These are phyloP conservation scores for Bombardia bombarda DNA, from an alignment of 495 filamentous ascomycete genomes.

Conservation along the genomic window DNA sequence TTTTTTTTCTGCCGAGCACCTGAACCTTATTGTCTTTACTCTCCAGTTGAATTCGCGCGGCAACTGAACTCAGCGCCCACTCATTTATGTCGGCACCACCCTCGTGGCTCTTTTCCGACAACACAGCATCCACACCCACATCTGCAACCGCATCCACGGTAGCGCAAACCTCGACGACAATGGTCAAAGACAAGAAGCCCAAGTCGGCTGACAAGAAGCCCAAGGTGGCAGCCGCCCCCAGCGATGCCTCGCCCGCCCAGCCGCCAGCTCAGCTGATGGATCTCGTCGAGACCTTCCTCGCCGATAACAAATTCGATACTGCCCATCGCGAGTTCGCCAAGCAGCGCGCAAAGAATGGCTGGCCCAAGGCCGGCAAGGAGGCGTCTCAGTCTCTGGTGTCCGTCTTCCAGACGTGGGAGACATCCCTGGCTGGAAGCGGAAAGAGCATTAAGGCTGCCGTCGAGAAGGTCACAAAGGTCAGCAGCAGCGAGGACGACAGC, in stretches of 20 bases:
- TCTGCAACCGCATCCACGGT: slow-evolving; percentile 1
- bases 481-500: slow-evolving; percentile 21
- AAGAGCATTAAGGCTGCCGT: slow-evolving; percentile 26
- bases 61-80: background rate
- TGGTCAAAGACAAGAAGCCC: slow-evolving; percentile 11
- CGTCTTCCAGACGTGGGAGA: slow-evolving; percentile 40
- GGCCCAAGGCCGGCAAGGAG: slow-evolving; percentile 23
- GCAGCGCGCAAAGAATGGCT: slow-evolving; percentile 45
- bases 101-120: slow-evolving; percentile 42
- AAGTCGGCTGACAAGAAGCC: slow-evolving; percentile 19
- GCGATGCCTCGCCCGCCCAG: slow-evolving; percentile 15
- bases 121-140: slow-evolving; percentile 12
- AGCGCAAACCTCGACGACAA: slow-evolving; percentile 3
- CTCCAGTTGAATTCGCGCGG: background rate
- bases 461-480: slow-evolving; percentile 30
- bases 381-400: slow-evolving; percentile 28
- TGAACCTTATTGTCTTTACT: too few relatives aligned
- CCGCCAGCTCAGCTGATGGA: slow-evolving; percentile 53
- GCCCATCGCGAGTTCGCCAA: slow-evolving; percentile 53
- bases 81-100: slow-evolving; percentile 27
- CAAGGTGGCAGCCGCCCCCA: too few relatives aligned
- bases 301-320: slow-evolving; percentile 52
- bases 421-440: slow-evolving; percentile 19
- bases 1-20: too few relatives aligned
- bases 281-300: slow-evolving; percentile 59